phyloP scores from a whole-genome alignment of 805 yeast genomes.

The Suhomyces tanzawaensis region DNA sequence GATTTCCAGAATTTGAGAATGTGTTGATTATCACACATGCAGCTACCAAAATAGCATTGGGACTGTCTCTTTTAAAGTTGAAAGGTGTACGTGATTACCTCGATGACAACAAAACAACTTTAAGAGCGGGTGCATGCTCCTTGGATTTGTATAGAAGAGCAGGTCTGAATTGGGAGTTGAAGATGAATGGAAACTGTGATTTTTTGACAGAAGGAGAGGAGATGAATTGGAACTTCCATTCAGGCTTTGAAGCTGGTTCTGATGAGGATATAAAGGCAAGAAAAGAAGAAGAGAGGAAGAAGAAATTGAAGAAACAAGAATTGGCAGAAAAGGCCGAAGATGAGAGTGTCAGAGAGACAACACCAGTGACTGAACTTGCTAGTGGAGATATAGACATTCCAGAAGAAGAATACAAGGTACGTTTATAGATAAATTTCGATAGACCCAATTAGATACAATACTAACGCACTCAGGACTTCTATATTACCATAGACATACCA shows the following conservation, averaged over 20 bases:
- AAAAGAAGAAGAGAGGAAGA: constrained; percentile 12
- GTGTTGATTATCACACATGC: constrained; percentile 88
- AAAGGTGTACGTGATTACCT: constrained; percentile 50
- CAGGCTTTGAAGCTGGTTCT: constrained; percentile 82
- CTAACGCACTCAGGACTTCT: constrained; percentile 31
- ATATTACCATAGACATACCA: constrained; percentile 35
- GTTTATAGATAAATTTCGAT: constrained; percentile 16
- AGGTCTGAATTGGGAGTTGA: constrained; percentile 52
- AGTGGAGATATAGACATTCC: constrained; percentile 12
- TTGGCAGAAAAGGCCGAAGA: constrained; percentile 61
- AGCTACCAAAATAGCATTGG: constrained; percentile 85
- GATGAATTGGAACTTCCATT: constrained; percentile 87
- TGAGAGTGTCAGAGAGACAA: constrained; percentile 13
- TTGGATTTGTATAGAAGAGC: constrained; percentile 55
- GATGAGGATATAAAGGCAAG: constrained; percentile 71
- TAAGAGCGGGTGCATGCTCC: constrained; percentile 83
- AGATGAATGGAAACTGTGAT: constrained; percentile 69
- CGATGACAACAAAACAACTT: constrained; percentile 35
- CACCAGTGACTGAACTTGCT: constrained; percentile 17
- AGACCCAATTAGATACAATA: constrained; percentile 10
- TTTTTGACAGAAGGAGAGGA: constrained; percentile 80
- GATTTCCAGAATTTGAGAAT: constrained; percentile 58
- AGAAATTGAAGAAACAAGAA: constrained; percentile 25
- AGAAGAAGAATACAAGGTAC: constrained; percentile 25
- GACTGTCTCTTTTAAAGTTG: constrained; percentile 66